phyloP scores from a whole-genome alignment of 345 rosid species.

The Kandelia obovata region DNA sequence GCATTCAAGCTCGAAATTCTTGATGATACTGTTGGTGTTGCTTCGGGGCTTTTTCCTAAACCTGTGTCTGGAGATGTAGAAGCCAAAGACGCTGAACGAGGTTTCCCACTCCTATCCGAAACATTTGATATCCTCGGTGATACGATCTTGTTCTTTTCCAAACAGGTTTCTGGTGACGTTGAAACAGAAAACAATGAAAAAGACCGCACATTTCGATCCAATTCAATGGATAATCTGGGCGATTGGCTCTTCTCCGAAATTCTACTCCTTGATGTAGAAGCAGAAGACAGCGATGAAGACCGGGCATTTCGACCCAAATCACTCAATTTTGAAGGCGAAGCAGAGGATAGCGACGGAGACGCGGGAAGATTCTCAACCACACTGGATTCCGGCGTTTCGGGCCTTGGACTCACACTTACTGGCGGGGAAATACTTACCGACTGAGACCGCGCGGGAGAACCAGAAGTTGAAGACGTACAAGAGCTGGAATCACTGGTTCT shows the following conservation, averaged over 20 bases:
- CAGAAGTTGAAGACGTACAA: slow-evolving; percentile 62
- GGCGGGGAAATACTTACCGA: slow-evolving; percentile 82
- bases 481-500: slow-evolving; percentile 53
- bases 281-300: slow-evolving; percentile 11
- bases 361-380: slow-evolving; percentile 18
- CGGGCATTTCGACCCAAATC: slow-evolving; percentile 1
- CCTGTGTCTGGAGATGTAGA: slow-evolving; percentile 50
- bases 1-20: slow-evolving; percentile 27
- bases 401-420: slow-evolving; percentile 50
- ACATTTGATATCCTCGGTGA: slow-evolving; percentile 22
- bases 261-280: slow-evolving; percentile 35
- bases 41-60: slow-evolving; percentile 26
- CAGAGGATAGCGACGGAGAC: slow-evolving; percentile 10
- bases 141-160: slow-evolving; percentile 16
- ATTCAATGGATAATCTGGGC: slow-evolving; percentile 20
- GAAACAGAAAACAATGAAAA: slow-evolving; percentile 41
- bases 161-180: slow-evolving; percentile 46
- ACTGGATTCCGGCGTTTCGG: slow-evolving; percentile 45
- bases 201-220: slow-evolving; percentile 37
- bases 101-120: slow-evolving; percentile 31
- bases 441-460: slow-evolving; percentile 73
- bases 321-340: slow-evolving; percentile 7
- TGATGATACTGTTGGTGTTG: slow-evolving; percentile 26
- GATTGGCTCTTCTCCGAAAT: slow-evolving; percentile 26
- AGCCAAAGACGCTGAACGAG: slow-evolving; percentile 42